Percentiles rank a stretch among this genome's conserved stretches.
phyloP scores from a whole-genome alignment of 495 filamentous ascomycete species.

The Tetracladium marchalianum region DNA sequence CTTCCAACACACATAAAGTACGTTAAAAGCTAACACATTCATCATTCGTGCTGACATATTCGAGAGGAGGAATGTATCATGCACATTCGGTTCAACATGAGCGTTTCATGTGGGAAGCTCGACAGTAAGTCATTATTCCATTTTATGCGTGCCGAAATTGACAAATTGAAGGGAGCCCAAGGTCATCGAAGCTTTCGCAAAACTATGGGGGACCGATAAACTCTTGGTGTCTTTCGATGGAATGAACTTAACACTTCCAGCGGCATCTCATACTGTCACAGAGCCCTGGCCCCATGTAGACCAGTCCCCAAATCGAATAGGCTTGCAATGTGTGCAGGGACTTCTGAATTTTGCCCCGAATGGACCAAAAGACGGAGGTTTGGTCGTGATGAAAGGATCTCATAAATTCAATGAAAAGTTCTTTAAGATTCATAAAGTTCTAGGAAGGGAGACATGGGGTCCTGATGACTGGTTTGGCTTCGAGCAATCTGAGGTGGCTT shows the following conservation, averaged over 20 bases:
- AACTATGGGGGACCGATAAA: slow-evolving; percentile 25
- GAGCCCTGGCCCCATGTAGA: slow-evolving; percentile 23
- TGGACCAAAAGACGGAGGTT: slow-evolving; percentile 28
- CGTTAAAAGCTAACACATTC: too few relatives aligned
- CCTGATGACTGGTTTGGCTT: slow-evolving; percentile 24
- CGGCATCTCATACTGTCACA: neutral
- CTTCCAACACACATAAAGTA: too few relatives aligned
- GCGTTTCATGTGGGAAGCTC: slow-evolving; percentile 35
- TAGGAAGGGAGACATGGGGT: slow-evolving; percentile 17
- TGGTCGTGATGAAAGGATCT: slow-evolving; percentile 25
- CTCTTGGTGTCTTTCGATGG: slow-evolving; percentile 26
- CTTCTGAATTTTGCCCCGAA: slow-evolving; percentile 30
- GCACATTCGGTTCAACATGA: slow-evolving; percentile 29
- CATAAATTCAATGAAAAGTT: slow-evolving; percentile 24
- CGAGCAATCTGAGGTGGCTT: slow-evolving; percentile 24
- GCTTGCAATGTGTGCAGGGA: slow-evolving; percentile 32
- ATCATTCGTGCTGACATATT: too few relatives aligned
- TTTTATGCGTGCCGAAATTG: slow-evolving; percentile 20
- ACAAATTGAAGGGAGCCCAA: slow-evolving; percentile 29
- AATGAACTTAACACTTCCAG: slow-evolving; percentile 5
- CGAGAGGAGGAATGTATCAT: slow-evolving; percentile 15
- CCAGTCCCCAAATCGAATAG: slow-evolving; percentile 18
- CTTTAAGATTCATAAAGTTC: slow-evolving; percentile 24
- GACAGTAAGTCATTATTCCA: slow-evolving; percentile 23
- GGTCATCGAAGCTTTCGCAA: slow-evolving; percentile 26